phyloP scores from a whole-genome alignment of 176 grass and related monocot species.

The Pharus latifolius region DNA sequence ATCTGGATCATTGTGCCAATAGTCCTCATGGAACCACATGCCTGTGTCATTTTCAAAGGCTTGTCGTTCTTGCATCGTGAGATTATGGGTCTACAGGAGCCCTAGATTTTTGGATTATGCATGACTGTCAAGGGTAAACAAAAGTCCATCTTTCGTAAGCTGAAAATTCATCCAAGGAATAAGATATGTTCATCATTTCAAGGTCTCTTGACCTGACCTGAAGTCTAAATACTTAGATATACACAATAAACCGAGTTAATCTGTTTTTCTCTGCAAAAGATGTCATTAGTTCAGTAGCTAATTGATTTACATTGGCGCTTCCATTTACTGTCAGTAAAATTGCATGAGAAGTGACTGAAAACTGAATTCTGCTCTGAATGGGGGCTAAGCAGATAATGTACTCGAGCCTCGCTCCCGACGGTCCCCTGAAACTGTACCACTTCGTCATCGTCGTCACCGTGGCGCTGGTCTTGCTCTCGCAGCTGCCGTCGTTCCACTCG shows the following conservation, averaged over 20 bases:
- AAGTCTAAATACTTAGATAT: not conserved
- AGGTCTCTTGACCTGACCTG: not conserved
- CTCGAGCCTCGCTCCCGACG: constrained; percentile 55
- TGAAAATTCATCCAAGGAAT: not conserved
- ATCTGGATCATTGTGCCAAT: too few relatives aligned
- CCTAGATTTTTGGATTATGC: not conserved
- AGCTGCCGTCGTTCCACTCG: constrained; percentile 90
- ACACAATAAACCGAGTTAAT: too few relatives aligned
- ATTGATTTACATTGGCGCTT: not conserved
- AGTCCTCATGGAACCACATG: too few relatives aligned
- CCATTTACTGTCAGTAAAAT: not conserved
- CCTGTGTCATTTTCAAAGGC: not conserved
- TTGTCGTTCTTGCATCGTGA: not conserved
- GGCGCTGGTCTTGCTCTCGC: constrained; percentile 71
- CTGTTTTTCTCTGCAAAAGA: too few relatives aligned
- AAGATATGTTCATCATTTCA: not conserved
- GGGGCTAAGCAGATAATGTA: constrained; percentile 72
- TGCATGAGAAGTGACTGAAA: not conserved
- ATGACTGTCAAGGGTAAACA: not conserved
- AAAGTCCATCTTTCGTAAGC: not conserved
- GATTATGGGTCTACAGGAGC: not conserved
- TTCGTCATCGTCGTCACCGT: constrained; percentile 83
- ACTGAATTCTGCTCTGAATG: not conserved
- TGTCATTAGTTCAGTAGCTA: not conserved
- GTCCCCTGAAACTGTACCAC: constrained; percentile 75